phyloP scores from a whole-genome alignment of 768 basidiomycete genomes.

The Leucosporidium yakuticum region DNA sequence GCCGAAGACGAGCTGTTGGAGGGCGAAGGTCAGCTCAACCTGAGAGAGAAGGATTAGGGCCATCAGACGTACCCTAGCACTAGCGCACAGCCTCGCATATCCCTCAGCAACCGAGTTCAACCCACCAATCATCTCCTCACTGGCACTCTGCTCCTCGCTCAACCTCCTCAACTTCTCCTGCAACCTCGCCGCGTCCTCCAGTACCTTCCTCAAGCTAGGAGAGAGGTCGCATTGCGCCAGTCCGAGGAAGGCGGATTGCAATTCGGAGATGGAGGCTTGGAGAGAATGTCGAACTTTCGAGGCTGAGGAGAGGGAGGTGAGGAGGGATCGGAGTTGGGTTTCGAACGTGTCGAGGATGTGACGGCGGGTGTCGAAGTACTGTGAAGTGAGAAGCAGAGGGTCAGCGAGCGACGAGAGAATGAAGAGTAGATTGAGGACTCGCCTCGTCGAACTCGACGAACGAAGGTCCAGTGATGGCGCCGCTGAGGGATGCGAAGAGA shows the following conservation, averaged over 20 bases:
- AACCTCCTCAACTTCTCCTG: constrained; percentile 67
- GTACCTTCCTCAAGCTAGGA: constrained; percentile 62
- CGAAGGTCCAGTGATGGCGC: constrained; percentile 55
- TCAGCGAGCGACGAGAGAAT: neutral
- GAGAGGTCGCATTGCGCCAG: constrained; percentile 45
- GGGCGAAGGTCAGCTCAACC: constrained; percentile 49
- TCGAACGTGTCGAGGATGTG: constrained; percentile 82
- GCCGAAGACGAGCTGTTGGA: constrained; percentile 68
- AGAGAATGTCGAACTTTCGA: constrained; percentile 64
- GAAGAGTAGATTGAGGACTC: constrained; percentile 21
- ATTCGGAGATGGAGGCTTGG: constrained; percentile 49
- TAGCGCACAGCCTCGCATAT: constrained; percentile 64
- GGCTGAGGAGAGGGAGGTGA: constrained; percentile 79
- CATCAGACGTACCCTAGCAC: constrained; percentile 19
- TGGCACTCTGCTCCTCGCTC: constrained; percentile 67
- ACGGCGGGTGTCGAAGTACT: constrained; percentile 92
- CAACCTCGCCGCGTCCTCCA: constrained; percentile 67
- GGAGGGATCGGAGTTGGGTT: constrained; percentile 74
- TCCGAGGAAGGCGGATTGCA: constrained; percentile 63
- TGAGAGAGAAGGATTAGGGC: constrained; percentile 64
- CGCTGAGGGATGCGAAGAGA: constrained; percentile 25
- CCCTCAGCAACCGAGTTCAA: constrained; percentile 80
- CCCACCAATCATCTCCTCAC: constrained; percentile 62
- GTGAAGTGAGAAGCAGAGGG: neutral
- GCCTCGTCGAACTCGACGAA: constrained; percentile 88